Base-by-base conservation (phyloP, 768 basidiomycete genomes). In the Kwoniella sp. region DNA sequence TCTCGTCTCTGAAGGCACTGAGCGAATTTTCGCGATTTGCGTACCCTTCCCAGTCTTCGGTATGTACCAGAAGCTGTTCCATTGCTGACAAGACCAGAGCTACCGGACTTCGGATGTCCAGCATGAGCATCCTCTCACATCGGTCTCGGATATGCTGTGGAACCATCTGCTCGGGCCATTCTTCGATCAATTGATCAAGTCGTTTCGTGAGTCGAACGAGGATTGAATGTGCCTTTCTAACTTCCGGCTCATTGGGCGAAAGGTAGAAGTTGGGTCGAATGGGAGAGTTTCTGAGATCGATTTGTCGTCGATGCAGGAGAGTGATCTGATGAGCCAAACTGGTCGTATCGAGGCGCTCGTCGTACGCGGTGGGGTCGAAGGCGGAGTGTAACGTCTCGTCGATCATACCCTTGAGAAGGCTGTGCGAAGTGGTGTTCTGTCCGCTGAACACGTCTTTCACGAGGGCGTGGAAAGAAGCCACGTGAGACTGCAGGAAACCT, bases 91-190 rank as follows among this genome's bases (percentile, higher is more conserved):
- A 84, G 13, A 94, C 81, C 75, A 88, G 90, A 4, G 95, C 92
- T 9, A 96, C 82, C 0, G 96, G 88, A 68, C 87, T 88, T 38
- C 85, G 82, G 22, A 90, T 81, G 55, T 85, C 83, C 23, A 93
- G 82, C 0, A 82, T 74, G 47, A 93, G 82, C 64, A 93, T 84
- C 8, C 83, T 79, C 45, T 89, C 84, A 73, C 90, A 93, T 31
- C 89, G 88, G 61, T 85, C 85, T 37, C 84, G 83, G 37, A 99
- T 85, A 77, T 95, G 88, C 29, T 89, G 90, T n/a, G 96, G 84
- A 9, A 97, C 91, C 89, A 94, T 93, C 79, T 99, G 96, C 68
- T 98, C 95, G 0, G 96, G 95, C 93, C 93, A 99, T 70, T 93
- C 89, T 66, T 83, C 81, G 26, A 89, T 84, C 22, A 96, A 83